Base-by-base conservation (phyloP, 2,329 filamentous ascomycete species). In the Colletotrichum sp. region DNA sequence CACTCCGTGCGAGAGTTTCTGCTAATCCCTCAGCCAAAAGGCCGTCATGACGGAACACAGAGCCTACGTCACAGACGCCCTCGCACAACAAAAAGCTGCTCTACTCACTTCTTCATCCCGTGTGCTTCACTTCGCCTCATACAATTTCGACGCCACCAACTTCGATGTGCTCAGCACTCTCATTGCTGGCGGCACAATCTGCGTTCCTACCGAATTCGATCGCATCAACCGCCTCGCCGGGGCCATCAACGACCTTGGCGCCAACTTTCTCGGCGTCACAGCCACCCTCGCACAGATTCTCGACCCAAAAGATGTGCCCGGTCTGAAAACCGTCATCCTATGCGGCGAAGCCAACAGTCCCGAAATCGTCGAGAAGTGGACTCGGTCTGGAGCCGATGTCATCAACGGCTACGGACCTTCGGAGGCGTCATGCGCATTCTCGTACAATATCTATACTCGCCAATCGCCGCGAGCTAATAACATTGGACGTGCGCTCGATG, bases 151-250 rank as follows among this genome's bases (percentile, higher is more conserved):
- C 66, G 85, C 88, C 5, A 87, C 87, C 13, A 82, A 91, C 1
- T 80, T 87, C 0, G 90, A 92, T 75, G 87, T 89, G 0, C 82
- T 91, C 15, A 86, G 87, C 3, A 87, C 89, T 0, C 83, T 93
- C 7, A 84, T 89, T 12, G 83, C 87, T 30, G 92, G 92, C 21
- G 91, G 89, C 0, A 92, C 89, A 70, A 85, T 93, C 12, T 93
- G 91, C 74, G 85, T 93, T 1, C 91, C 91, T 0, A 86, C 87
- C 12, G 83, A 88, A 1, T 80, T 85, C 7, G 88, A 91, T 71
- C 83, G 89, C n/a, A 80, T 88, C 58, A 86, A 88, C 70, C 86
- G 91, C 70, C 83, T 92, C 5, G 82, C 85, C 1, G 87, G 86
- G 2, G 87, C 86, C 1, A 89, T 93, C 30, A 84, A 85, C 8